Percentiles rank a stretch among this genome's conserved stretches.
These are phyloP conservation scores for Pelargonium hybrid DNA, from an alignment of 441 rosid genomes.

Conservation along the genomic window DNA sequence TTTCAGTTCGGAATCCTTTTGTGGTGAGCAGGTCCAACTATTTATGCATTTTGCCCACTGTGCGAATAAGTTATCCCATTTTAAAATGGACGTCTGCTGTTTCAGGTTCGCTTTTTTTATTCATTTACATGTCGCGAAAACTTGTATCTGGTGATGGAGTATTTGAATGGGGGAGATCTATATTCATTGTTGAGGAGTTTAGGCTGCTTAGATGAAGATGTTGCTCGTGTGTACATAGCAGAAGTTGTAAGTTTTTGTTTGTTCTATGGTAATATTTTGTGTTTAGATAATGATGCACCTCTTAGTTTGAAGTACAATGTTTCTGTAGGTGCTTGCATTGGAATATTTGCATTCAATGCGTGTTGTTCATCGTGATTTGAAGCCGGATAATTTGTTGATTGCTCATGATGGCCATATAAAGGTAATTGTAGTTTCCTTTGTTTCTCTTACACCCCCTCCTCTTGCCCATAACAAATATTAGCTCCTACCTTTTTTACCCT, in stretches of 20 bases:
- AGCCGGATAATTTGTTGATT: constrained; percentile 97
- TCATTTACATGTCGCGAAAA: constrained; percentile 97
- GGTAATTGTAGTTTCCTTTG: constrained; percentile 34
- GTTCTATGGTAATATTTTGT: neutral
- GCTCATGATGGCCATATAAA: constrained; percentile 99
- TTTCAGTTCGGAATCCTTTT: constrained; percentile 96
- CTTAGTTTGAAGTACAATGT: constrained; percentile 9
- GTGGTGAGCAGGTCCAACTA: constrained; percentile 80
- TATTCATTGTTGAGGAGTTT: constrained; percentile 88
- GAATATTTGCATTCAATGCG: constrained; percentile 86
- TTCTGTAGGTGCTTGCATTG: constrained; percentile 79
- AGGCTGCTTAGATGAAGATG: constrained; percentile 96
- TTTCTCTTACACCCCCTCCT: neutral
- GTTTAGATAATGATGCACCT: neutral
- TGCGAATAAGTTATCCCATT: constrained; percentile 19
- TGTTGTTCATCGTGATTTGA: constrained; percentile 99
- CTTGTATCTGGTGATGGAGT: constrained; percentile 99
- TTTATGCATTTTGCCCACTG: constrained; percentile 19
- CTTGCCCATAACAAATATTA: neutral
- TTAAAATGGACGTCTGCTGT: constrained; percentile 27
- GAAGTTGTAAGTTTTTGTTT: constrained; percentile 71
- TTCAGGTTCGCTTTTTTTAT: constrained; percentile 96
- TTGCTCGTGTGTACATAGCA: constrained; percentile 93
- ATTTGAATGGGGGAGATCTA: constrained; percentile 94
- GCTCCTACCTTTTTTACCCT: neutral